Evolutionary conservation across 2,329 filamentous ascomycete genomes (phyloP).

Genomic region (Kalmusia sp.): DNA sequence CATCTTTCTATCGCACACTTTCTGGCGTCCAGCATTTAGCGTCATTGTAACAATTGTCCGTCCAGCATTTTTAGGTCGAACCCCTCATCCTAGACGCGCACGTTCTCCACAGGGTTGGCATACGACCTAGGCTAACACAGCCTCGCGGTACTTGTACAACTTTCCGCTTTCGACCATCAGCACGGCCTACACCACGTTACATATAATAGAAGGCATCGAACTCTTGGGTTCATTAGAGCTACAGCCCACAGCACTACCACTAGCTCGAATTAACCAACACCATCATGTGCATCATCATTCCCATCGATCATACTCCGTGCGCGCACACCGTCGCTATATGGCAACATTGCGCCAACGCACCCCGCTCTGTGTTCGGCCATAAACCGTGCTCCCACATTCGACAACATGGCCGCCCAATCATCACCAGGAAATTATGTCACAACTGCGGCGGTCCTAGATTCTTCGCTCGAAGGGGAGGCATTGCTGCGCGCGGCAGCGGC

Average conservation of each 20-base stretch:
- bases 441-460: constrained; percentile 28
- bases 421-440: constrained; percentile 24
- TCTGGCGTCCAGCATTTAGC: constrained; percentile 3
- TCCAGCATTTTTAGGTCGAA: neutral
- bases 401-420: constrained; percentile 26
- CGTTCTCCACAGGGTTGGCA: neutral
- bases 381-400: constrained; percentile 24
- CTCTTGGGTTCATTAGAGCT: neutral
- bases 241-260: neutral
- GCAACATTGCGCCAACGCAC: constrained; percentile 31
- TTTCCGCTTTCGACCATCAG: constrained; percentile 2
- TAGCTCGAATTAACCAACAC: neutral
- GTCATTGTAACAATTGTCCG: neutral
- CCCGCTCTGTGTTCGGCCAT: constrained; percentile 14
- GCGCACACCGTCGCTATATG: constrained; percentile 28
- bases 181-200: neutral
- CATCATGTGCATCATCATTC: constrained; percentile 32
- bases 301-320: constrained; percentile 29
- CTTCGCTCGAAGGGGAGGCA: constrained; percentile 33
- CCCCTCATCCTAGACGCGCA: neutral
- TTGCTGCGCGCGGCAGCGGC: constrained; percentile 32
- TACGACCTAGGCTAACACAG: constrained; percentile 2
- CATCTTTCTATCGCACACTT: neutral
- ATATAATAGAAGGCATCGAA: neutral
- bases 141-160: neutral